Conservation (phyloP, 192 early-diverging fungal species). For the Mortierella hygrophila region DNA sequence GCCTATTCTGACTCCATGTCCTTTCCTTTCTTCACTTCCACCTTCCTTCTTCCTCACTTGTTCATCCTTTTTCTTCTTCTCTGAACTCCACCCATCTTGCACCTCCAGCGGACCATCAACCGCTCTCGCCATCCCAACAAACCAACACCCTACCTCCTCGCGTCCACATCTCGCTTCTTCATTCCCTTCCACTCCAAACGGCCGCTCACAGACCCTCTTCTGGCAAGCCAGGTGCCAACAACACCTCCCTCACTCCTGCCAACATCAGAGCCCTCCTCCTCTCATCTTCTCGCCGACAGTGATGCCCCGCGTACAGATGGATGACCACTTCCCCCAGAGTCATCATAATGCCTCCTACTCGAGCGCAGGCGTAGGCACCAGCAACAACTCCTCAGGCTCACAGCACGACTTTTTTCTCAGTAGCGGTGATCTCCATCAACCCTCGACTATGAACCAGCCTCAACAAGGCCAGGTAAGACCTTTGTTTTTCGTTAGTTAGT, state of each 20-base stretch:
- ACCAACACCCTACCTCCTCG: background rate
- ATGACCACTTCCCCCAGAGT: slow-evolving; percentile 52
- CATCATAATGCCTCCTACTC: background rate
- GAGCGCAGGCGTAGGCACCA: background rate
- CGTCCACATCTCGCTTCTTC: background rate
- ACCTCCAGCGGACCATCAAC: background rate
- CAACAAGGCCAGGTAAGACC: slow-evolving; percentile 70
- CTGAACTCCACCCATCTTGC: background rate
- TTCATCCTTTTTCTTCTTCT: background rate
- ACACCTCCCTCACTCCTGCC: background rate
- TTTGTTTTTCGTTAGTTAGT: no score
- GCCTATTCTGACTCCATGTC: background rate
- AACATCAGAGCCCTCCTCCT: slow-evolving; percentile 7
- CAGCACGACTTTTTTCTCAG: slow-evolving; percentile 16
- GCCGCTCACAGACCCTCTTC: slow-evolving; percentile 5
- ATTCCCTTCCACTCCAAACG: background rate
- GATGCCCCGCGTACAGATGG: slow-evolving; percentile 54
- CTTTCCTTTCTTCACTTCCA: no score
- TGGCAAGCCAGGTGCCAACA: slow-evolving; percentile 1
- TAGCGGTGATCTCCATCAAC: slow-evolving; percentile 66
- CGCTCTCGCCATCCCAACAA: background rate
- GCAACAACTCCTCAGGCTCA: slow-evolving; percentile 6
- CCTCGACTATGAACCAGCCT: slow-evolving; percentile 75
- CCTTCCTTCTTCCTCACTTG: background rate
- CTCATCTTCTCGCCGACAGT: slow-evolving; percentile 4